Evolutionary conservation across 352 stramenopile species (phyloP).

Genomic region (Albugo candida): DNA sequence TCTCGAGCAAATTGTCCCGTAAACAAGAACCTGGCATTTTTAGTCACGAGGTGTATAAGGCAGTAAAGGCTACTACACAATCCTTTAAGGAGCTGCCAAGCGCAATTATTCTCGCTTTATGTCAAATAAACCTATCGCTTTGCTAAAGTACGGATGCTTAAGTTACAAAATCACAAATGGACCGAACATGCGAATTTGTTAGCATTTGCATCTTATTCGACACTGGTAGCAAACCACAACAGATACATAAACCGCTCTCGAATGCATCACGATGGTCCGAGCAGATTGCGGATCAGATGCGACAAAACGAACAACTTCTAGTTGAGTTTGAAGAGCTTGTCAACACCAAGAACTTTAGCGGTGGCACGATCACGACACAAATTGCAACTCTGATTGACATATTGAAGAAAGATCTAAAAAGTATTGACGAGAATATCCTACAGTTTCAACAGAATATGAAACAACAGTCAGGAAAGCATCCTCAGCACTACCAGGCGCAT

Average conservation of each 20-base stretch:
- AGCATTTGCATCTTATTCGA: conserved; percentile 72
- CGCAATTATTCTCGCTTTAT: too few species aligned
- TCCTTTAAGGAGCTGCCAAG: too few species aligned
- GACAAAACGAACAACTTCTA: conserved; percentile 64
- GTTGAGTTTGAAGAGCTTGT: conserved; percentile 54
- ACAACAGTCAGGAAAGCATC: conserved; percentile 22
- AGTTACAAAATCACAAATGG: conserved; percentile 7
- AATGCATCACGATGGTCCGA: conserved; percentile 45
- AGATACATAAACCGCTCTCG: conserved; percentile 43
- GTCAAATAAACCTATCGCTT: too few species aligned
- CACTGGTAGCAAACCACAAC: conserved; percentile 21
- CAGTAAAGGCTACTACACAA: too few species aligned
- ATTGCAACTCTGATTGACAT: conserved; percentile 62
- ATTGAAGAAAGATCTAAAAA: conserved; percentile 50
- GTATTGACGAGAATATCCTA: conserved; percentile 41
- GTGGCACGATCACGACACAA: conserved; percentile 48
- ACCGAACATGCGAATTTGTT: conserved; percentile 71
- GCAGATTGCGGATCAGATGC: conserved; percentile 62
- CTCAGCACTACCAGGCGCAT: conserved; percentile 62
- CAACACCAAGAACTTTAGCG: conserved; percentile 52
- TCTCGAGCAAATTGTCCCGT: too few species aligned
- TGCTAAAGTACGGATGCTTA: background rate
- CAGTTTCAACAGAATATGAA: conserved; percentile 39
- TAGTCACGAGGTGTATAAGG: too few species aligned
- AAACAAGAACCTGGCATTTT: too few species aligned